These are phyloP conservation scores for Eutrema heterophyllum DNA, from an alignment of 345 rosid genomes.

Conservation along the genomic window DNA sequence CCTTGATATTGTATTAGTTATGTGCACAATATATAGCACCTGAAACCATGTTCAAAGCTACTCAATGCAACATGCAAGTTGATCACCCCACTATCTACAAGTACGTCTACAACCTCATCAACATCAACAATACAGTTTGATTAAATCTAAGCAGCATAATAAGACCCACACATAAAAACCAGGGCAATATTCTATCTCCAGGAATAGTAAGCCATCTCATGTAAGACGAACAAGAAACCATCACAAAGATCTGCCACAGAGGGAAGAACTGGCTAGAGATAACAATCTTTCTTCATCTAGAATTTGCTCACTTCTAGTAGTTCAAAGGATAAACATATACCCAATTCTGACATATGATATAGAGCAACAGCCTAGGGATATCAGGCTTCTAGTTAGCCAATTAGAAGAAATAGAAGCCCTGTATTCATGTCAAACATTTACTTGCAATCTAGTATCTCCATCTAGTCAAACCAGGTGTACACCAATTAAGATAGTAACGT, in stretches of 20 bases:
- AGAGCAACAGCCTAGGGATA: constrained; percentile 8
- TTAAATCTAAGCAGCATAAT: constrained; percentile 7
- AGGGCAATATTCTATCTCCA: not conserved
- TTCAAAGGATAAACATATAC: not conserved
- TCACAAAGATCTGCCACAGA: not conserved
- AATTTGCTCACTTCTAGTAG: not conserved
- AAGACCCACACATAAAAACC: not conserved
- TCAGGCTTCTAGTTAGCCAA: not conserved
- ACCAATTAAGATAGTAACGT: constrained; percentile 10
- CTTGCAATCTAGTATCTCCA: constrained; percentile 7
- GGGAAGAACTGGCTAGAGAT: not conserved
- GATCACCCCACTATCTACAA: constrained; percentile 11
- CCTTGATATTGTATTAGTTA: not conserved
- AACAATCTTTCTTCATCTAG: not conserved
- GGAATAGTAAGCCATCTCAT: not conserved
- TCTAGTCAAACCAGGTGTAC: constrained; percentile 12
- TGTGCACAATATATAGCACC: constrained; percentile 10
- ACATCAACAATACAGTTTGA: constrained; percentile 8
- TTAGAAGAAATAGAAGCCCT: not conserved
- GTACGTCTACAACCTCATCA: not conserved
- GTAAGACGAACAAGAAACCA: constrained; percentile 5
- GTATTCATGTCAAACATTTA: not conserved
- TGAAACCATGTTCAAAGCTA: constrained; percentile 9
- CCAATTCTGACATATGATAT: not conserved
- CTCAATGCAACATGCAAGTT: constrained; percentile 18